Base-by-base conservation (phyloP, 2,329 filamentous ascomycete genomes). In the Ascochyta lentis region DNA sequence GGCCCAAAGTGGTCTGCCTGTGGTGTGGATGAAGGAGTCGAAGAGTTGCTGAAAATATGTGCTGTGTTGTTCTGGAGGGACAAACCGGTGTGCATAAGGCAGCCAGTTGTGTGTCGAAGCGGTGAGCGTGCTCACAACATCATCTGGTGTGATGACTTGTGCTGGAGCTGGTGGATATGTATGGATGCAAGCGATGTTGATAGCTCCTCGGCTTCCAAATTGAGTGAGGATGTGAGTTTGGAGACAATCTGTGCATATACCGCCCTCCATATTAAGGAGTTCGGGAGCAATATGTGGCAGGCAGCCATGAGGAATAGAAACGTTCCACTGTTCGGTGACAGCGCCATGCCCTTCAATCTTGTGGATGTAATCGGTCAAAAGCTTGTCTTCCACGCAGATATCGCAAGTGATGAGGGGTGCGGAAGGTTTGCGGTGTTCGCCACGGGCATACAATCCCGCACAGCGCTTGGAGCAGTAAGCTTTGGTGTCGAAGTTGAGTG, bases 161-260 rank as follows among this genome's bases (percentile, higher is more conserved):
- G 31, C 15, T 42, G 24, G 15, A 24, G 24, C 15, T 26, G 39
- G 1, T 3, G 13, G 22, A 23, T 49, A 38, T 29, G 27, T 19
- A 19, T 50, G 39, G 6, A 51, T 19, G 34, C 49, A 51, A 13
- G 10, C 13, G 33, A 51, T 45, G 34, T 51, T 45, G 7, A 51
- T 19, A 24, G 40, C 49, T 33, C 49, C 49, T 23, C 49, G 40
- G 2, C 23, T 44, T 15, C 44, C 24, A 16, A 51, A 19, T 19
- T 45, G 49, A n/a, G 41, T 45, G 8, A 22, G 16, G 16, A 51
- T 39, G 15, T 51, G 49, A 22, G 49, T 13, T 22, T 16, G 33
- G 8, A 51, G 19, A n/a, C 49, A 51, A 16, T 45, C 33, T 19
- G 26, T 31, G 22, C 49, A 49, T 22, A 19, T 13, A 6, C 33